These are phyloP conservation scores for Cymbidium sinense DNA, from an alignment of 106 monocot genomes.

Conservation along the genomic window DNA sequence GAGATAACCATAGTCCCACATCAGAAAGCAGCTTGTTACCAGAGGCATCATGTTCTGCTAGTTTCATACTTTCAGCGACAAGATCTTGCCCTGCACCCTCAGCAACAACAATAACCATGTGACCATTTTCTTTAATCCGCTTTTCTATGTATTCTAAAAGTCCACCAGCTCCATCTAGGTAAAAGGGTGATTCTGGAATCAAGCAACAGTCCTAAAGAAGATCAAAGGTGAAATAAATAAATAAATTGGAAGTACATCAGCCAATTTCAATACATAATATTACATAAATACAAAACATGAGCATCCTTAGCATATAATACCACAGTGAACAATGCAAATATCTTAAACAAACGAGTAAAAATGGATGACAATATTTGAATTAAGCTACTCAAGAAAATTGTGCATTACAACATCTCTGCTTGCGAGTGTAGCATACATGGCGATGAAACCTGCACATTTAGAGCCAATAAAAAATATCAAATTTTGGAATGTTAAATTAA, in stretches of 20 bases:
- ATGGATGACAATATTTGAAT: neutral
- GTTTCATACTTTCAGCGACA: conserved; percentile 33
- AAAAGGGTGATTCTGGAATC: conserved; percentile 65
- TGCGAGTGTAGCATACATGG: conserved; percentile 78
- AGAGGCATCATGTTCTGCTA: conserved; percentile 33
- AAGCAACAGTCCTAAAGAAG: conserved; percentile 67
- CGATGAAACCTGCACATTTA: conserved; percentile 49
- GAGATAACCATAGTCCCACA: conserved; percentile 62
- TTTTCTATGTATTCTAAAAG: conserved; percentile 53
- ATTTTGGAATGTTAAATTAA: neutral
- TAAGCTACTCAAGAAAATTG: too few species aligned
- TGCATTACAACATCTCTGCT: conserved; percentile 59
- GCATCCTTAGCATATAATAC: neutral
- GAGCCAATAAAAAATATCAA: neutral
- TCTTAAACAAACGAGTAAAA: neutral
- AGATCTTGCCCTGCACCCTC: conserved; percentile 71
- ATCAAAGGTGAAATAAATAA: neutral
- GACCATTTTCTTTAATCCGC: conserved; percentile 55
- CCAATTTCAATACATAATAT: neutral
- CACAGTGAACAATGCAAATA: neutral
- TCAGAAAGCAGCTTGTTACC: conserved; percentile 58
- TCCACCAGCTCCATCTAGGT: conserved; percentile 57
- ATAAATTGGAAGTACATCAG: neutral
- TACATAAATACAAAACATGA: neutral
- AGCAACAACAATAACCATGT: conserved; percentile 61